Evolutionary conservation across 2,329 filamentous ascomycete species (phyloP).

Genomic region (Pezicula neosporulosa): DNA sequence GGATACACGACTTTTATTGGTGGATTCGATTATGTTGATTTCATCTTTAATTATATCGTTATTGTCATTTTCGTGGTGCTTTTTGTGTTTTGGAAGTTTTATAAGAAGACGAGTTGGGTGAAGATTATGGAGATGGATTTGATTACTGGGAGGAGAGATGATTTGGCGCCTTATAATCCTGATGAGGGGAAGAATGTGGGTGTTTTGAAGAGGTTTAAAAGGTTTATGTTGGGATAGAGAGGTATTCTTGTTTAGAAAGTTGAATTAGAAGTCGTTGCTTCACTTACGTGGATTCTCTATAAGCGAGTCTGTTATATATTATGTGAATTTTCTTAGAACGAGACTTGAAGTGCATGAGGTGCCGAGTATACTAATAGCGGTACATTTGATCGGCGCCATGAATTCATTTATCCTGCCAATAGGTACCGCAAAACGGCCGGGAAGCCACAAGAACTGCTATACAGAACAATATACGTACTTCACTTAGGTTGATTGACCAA

Average conservation of each 20-base stretch:
- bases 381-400: too few species aligned
- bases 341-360: too few species aligned
- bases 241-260: not conserved
- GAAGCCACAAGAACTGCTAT: too few species aligned
- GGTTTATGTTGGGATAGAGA: not conserved
- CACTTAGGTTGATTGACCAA: too few species aligned
- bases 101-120: constrained; percentile 14
- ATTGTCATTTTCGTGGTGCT: constrained; percentile 45
- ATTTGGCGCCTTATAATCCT: not conserved
- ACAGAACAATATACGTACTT: too few species aligned
- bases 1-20: constrained; percentile 49
- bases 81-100: constrained; percentile 42
- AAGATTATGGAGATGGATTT: not conserved
- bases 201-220: not conserved
- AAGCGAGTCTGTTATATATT: not conserved
- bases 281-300: not conserved
- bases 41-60: constrained; percentile 53
- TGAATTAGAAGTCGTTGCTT: not conserved
- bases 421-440: too few species aligned
- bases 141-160: not conserved
- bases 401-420: too few species aligned
- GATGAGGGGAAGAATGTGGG: not conserved
- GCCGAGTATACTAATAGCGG: too few species aligned
- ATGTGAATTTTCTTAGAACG: too few species aligned
- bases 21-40: constrained; percentile 44